Evolutionary conservation across 495 filamentous ascomycete species (phyloP), one percentile per base, ranked within the genome.

Genomic region (Hypomontagnella submonticulosa): DNA sequence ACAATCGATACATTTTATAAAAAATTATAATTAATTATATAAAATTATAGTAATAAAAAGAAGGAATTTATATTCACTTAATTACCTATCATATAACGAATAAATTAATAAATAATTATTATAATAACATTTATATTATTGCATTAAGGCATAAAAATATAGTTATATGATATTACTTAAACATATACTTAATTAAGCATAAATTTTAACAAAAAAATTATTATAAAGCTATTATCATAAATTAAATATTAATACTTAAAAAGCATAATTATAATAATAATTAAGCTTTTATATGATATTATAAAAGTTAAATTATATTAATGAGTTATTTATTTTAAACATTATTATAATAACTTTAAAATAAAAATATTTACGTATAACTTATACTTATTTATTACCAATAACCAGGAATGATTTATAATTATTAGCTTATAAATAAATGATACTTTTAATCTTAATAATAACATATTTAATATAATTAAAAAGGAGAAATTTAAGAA

Each of bases 91-190:
- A 36, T 36, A 36, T 36, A 36, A 36, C 11, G 11, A 36, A 5
- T 36, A 36, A 36, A 36, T 36, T 36, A 36, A 36, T 36, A 36
- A 36, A 36, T 36, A 5, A 36, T 36, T 36, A 36, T 36, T 36
- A 36, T 36, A 36, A 5, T 36, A 5, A 36, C 11, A 36, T 36
- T 36, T 5, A 5, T 36, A 5, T 36, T 36, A 5, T 5, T 36
- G 4, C 4, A 36, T 5, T 5, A 36, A 36, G 11, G 11, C 11
- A 36, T 36, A 36, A 36, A 36, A 5, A 36, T 36, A 5, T 36
- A 36, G 33, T 36, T 36, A 36, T 36, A 36, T 5, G 11, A 36
- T 36, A 36, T 36, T 36, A 36, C 11, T 5, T 36, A 36, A 36
- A 36, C 11, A 5, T 36, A 36, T 36, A 36, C 11, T 36, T 36